phyloP scores from a whole-genome alignment of 495 filamentous ascomycete species.

The Hypoxylon intermedium region DNA sequence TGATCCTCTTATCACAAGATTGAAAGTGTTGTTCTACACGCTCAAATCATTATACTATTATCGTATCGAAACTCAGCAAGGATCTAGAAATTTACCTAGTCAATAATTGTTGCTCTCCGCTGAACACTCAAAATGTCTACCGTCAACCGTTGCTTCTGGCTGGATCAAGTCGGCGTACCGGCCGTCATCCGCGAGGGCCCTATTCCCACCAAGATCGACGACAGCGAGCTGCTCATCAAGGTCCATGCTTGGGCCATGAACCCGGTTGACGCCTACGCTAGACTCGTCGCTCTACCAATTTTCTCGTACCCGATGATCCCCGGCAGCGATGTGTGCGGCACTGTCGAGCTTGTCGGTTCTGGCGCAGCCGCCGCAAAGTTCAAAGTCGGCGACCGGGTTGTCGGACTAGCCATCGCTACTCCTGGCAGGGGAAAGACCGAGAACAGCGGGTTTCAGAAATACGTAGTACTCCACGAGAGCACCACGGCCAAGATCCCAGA shows the following conservation, averaged over 20 bases:
- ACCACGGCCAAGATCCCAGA: constrained; percentile 49
- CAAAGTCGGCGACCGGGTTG: constrained; percentile 51
- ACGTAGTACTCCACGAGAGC: constrained; percentile 32
- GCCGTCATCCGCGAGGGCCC: constrained; percentile 34
- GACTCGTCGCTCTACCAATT: constrained; percentile 36
- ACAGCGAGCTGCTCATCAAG: constrained; percentile 39
- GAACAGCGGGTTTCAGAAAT: constrained; percentile 45
- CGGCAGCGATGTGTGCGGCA: constrained; percentile 60
- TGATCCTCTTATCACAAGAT: background rate
- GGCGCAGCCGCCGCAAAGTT: constrained; percentile 51
- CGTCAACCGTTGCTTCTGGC: constrained; percentile 38
- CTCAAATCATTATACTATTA: background rate
- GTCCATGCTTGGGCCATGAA: constrained; percentile 46
- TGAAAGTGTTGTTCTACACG: background rate
- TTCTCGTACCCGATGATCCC: constrained; percentile 52
- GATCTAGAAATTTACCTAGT: background rate
- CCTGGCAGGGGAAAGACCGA: background rate
- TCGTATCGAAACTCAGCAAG: background rate
- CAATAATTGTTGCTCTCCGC: background rate
- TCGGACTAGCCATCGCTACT: constrained; percentile 31
- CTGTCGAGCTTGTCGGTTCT: constrained; percentile 46
- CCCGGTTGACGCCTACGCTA: constrained; percentile 44
- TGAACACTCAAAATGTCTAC: constrained; percentile 16
- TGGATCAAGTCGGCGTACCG: constrained; percentile 33
- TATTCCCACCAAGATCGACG: constrained; percentile 20